Conservation (phyloP, 2,329 filamentous ascomycete genomes). For the Penicillium sp. region DNA sequence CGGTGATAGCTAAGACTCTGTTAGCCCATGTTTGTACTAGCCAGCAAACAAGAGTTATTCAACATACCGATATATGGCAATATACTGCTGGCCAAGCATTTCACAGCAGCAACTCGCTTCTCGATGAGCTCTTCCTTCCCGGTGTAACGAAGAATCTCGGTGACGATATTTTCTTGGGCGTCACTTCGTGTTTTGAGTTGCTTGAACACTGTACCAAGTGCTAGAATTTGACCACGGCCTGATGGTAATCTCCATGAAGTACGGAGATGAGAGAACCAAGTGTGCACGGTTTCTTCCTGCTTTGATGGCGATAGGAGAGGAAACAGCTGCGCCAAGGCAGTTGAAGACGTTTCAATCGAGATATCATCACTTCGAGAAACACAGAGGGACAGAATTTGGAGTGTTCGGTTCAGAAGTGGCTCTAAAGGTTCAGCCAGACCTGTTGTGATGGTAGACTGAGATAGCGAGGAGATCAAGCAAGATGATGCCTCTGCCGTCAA, state of each 20-base stretch:
- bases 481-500: constrained; percentile 43
- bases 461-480: constrained; percentile 40
- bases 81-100: constrained; percentile 37
- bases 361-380: constrained; percentile 42
- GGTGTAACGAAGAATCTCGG: constrained; percentile 36
- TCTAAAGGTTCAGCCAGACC: constrained; percentile 19
- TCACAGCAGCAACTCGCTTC: constrained; percentile 43
- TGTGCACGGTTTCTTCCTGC: constrained; percentile 36
- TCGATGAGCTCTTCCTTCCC: constrained; percentile 40
- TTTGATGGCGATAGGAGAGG: constrained; percentile 33
- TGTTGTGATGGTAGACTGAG: constrained; percentile 23
- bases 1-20: constrained; percentile 26
- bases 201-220: constrained; percentile 42
- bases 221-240: constrained; percentile 45
- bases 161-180: constrained; percentile 30
- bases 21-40: constrained; percentile 14
- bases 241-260: constrained; percentile 38
- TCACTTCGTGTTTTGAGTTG: constrained; percentile 26
- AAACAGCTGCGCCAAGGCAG: constrained; percentile 42
- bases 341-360: constrained; percentile 41
- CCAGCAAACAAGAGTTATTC: not conserved
- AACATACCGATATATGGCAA: constrained; percentile 39
- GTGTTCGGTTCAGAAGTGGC: constrained; percentile 28
- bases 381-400: constrained; percentile 39
- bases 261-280: constrained; percentile 42